phyloP scores from a whole-genome alignment of 805 yeast genomes.

The Candida silvatica region DNA sequence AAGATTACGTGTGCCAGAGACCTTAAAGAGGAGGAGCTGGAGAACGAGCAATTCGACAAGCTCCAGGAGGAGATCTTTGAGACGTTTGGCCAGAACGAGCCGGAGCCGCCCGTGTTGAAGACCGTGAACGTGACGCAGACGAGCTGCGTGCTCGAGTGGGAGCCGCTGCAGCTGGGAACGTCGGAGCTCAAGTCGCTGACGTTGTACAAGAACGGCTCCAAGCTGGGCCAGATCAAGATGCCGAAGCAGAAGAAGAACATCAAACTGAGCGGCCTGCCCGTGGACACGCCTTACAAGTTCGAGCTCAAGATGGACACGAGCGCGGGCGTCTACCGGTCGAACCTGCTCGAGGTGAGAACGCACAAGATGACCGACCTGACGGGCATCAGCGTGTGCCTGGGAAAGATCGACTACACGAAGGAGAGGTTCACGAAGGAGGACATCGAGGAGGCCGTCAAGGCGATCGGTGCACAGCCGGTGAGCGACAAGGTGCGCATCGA shows the following conservation, averaged over 20 bases:
- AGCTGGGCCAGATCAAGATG: conserved; percentile 76
- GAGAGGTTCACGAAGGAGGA: conserved; percentile 43
- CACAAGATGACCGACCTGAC: conserved; percentile 94
- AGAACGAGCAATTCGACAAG: conserved; percentile 45
- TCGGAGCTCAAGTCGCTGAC: conserved; percentile 69
- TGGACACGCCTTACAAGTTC: conserved; percentile 75
- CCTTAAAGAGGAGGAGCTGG: conserved; percentile 51
- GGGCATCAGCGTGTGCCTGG: conserved; percentile 88
- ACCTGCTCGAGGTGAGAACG: conserved; percentile 61
- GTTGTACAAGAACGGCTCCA: conserved; percentile 63
- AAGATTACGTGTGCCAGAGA: conserved; percentile 80
- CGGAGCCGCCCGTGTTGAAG: conserved; percentile 60
- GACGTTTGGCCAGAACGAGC: conserved; percentile 66
- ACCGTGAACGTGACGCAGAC: conserved; percentile 85
- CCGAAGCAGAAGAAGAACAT: conserved; percentile 74
- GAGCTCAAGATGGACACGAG: conserved; percentile 78
- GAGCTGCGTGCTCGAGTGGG: conserved; percentile 93
- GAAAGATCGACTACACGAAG: conserved; percentile 52
- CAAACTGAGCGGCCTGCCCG: conserved; percentile 84
- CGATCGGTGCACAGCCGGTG: conserved; percentile 79
- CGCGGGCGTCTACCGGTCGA: conserved; percentile 77
- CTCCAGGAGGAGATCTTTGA: conserved; percentile 69
- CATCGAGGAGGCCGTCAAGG: conserved; percentile 48
- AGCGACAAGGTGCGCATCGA: conserved; percentile 73
- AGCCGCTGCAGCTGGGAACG: conserved; percentile 72